Evolutionary conservation across 176 grass and related monocot species (phyloP), one percentile per base, ranked within the genome.

Genomic region (Triticum monococcum): DNA sequence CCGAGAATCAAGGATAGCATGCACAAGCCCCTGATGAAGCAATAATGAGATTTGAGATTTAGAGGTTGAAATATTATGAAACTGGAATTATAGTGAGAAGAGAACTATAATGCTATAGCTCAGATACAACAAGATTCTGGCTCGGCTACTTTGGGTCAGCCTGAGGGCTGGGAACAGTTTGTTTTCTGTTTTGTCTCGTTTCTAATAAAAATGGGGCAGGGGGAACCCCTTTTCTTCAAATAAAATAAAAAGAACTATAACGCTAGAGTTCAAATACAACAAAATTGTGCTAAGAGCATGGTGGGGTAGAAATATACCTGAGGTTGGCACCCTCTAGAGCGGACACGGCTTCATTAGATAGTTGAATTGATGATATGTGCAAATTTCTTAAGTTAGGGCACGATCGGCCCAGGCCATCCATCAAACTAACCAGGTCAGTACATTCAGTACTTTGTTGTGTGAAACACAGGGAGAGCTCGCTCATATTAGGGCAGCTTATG

Each of bases 1-100:
- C 97, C 94, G 66, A 96, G 90, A 91, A 96, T 82, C 73, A 99
- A 85, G 8, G 97, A 99, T 82, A 99, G 68, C 94, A 91, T 94
- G 48, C 81, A 93, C 77, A 99, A 80, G 59, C 77, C 87, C 97
- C 97, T 99, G 89, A 90, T 22, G 9, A 91, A 85, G 40, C 56
- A 68, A 80, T 79, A 78, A 76, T 1, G 8, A 79, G 20, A 92
- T 35, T 35, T 80, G 84, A 71, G 65, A 65, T 77, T 46, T 66
- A 31, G 64, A 38, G 26, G 24, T 43, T 78, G 5, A 61, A 87
- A 61, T 80, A 8, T 67, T 16, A 14, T 3, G 28, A 41, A 72
- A 63, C 11, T 72, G 57, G 25, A 82, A 78, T 71, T 66, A 22
- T 78, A 57, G 71, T 71, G 31, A 86, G 6, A 75, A 83, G 40